A percentile compares a stretch with the other conserved stretches of the same genome.
Conservation (phyloP, 1,284 basidiomycete genomes). For the Ceratobasidium theobromae region DNA sequence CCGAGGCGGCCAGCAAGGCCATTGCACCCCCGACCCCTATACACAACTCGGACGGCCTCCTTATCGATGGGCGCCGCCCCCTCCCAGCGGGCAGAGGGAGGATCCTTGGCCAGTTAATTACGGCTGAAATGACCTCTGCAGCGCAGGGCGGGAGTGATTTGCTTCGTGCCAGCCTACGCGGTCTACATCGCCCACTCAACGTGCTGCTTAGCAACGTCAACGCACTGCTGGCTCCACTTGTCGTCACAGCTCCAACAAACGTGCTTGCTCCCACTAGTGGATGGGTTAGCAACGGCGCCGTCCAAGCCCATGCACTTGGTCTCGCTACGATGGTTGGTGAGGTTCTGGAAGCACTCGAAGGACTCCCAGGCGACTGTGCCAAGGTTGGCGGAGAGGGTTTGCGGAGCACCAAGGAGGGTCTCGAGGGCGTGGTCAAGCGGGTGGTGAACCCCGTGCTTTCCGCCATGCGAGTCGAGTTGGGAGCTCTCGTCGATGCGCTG, state of each 20-base stretch:
- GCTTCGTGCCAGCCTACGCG: slow-evolving; percentile 66
- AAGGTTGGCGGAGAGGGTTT: slow-evolving; percentile 49
- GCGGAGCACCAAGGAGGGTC: slow-evolving; percentile 61
- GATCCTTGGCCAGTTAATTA: slow-evolving; percentile 62
- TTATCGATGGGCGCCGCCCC: slow-evolving; percentile 60
- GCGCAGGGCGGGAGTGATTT: slow-evolving; percentile 63
- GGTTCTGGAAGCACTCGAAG: slow-evolving; percentile 66
- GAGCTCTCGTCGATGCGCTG: slow-evolving; percentile 60
- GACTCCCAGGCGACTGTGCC: slow-evolving; percentile 53
- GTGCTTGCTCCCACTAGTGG: slow-evolving; percentile 51
- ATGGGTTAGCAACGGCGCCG: slow-evolving; percentile 37
- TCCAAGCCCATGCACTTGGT: slow-evolving; percentile 67
- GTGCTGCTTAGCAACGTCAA: slow-evolving; percentile 68
- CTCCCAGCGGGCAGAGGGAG: slow-evolving; percentile 68
- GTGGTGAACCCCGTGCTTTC: slow-evolving; percentile 64
- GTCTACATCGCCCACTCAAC: slow-evolving; percentile 70
- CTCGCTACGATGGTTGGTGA: slow-evolving; percentile 69
- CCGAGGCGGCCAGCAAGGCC: slow-evolving; percentile 76
- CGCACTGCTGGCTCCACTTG: slow-evolving; percentile 62
- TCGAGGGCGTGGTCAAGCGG: slow-evolving; percentile 64
- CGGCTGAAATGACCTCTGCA: slow-evolving; percentile 42
- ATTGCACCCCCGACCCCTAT: slow-evolving; percentile 56
- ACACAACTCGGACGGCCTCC: slow-evolving; percentile 47
- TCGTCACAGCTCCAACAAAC: slow-evolving; percentile 49
- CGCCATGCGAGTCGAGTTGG: slow-evolving; percentile 61